These are phyloP conservation scores for Suillus brevipes DNA, from an alignment of 768 basidiomycete genomes.

Conservation along the genomic window DNA sequence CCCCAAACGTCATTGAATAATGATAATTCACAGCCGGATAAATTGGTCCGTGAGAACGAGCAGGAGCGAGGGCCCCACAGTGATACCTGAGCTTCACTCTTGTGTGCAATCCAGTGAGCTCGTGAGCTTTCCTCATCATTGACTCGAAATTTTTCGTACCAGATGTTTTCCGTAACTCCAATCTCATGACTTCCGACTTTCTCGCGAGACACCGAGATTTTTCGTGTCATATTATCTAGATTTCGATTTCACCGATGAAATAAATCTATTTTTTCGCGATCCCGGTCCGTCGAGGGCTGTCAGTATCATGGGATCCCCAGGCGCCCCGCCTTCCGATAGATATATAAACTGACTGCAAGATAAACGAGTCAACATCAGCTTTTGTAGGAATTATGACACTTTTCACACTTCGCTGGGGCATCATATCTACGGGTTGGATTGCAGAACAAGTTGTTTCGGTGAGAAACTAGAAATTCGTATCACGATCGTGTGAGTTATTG, in stretches of 20 bases:
- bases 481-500: not conserved
- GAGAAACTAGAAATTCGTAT: constrained; percentile 6
- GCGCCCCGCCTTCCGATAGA: not conserved
- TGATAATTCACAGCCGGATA: not conserved
- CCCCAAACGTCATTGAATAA: not conserved
- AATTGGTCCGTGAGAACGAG: not conserved
- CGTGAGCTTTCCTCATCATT: not conserved
- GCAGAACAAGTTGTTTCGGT: constrained; percentile 46
- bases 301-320: not conserved
- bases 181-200: not conserved
- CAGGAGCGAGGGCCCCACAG: not conserved
- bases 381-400: constrained; percentile 14
- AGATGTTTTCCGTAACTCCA: not conserved
- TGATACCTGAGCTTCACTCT: too few relatives aligned
- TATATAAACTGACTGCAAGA: not conserved
- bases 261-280: not conserved
- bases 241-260: not conserved
- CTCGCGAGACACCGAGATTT: not conserved
- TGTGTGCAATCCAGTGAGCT: not conserved
- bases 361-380: not conserved
- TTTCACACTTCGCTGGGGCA: constrained; percentile 46
- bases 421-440: constrained; percentile 52
- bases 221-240: not conserved
- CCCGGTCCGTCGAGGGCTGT: not conserved
- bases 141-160: not conserved